phyloP scores from a whole-genome alignment of 805 yeast species.

The Teunomyces kruisii region DNA sequence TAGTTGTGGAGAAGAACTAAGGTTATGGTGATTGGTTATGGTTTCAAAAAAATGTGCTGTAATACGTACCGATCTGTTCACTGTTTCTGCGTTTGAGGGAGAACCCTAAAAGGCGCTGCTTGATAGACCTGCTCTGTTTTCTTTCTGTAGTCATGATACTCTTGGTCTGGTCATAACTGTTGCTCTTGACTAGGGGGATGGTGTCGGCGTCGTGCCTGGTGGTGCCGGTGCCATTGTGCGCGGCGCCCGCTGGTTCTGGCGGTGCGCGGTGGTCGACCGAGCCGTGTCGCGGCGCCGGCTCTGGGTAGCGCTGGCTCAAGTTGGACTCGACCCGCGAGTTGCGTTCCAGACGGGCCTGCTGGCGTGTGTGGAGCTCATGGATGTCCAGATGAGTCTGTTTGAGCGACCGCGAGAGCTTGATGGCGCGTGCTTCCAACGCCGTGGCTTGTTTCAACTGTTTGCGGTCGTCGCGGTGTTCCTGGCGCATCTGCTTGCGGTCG shows the following conservation, averaged over 20 bases:
- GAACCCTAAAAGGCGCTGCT: constrained; percentile 9
- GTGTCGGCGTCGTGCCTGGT: background rate
- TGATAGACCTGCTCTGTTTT: background rate
- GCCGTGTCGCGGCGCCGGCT: constrained; percentile 1
- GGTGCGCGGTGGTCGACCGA: background rate
- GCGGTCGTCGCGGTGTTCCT: background rate
- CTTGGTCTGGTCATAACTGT: constrained; percentile 39
- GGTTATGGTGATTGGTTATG: too few species aligned
- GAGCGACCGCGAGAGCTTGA: constrained; percentile 3
- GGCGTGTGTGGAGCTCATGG: background rate
- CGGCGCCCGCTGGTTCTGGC: background rate
- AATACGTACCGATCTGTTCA: constrained; percentile 33
- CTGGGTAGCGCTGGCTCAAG: background rate
- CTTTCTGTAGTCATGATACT: constrained; percentile 32
- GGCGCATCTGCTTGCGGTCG: background rate
- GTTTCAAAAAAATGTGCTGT: too few species aligned
- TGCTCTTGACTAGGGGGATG: constrained; percentile 16
- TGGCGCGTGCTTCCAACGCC: background rate
- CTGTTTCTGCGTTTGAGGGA: constrained; percentile 23
- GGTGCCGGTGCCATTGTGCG: too few species aligned
- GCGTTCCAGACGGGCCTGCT: background rate
- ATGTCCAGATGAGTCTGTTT: constrained; percentile 1
- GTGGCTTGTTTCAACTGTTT: background rate
- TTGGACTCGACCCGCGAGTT: background rate
- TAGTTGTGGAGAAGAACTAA: too few species aligned